Base-by-base conservation (phyloP, 2,329 filamentous ascomycete genomes). In the Colletotrichum spaethianum region DNA sequence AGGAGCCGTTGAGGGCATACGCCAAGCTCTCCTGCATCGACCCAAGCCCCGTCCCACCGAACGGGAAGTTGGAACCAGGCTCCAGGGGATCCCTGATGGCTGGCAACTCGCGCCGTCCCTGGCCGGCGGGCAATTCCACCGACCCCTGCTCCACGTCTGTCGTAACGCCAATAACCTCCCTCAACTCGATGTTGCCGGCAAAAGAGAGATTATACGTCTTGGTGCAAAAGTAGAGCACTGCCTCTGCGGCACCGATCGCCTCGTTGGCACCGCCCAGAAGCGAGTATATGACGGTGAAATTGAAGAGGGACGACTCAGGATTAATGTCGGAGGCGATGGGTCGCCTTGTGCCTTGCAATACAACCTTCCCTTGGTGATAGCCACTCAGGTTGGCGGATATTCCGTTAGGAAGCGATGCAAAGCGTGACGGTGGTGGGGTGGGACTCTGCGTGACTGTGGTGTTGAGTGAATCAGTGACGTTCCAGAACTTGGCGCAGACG, bases 191-290 rank as follows among this genome's bases (percentile, higher is more conserved):
- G 23, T 64, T 69, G 28, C 38, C 46, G 11, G 26, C 20, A 2
- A 75, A 61, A 1, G 60, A 64, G 16, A 75, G 56, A 7, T 68
- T 59, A 18, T 73, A 73, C 2, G 66, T 72, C 20, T 70, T 59
- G 11, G 74, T 67, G 60, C 75, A 74, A 23, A 74, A 63, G n/a
- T 75, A 71, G 23, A 67, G 67, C 7, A 75, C 59, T 0, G 73
- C 28, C 48, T 75, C 74, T 4, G 57, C 52, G 8, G 75, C 75
- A 14, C 67, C 63, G 23, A 67, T 18, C 7, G 14, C 6, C 3
- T 7, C 23, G 18, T 20, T 11, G 2, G 46, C 62, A 7, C 57
- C 23, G 20, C 33, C 16, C 4, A 33, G 40, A 20, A 64, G 11
- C n/a, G 52, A 70, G 26, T 70, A 57, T 20, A 57, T 23, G 4